phyloP scores from a whole-genome alignment of 805 yeast genomes.

The Starmerella sp. region DNA sequence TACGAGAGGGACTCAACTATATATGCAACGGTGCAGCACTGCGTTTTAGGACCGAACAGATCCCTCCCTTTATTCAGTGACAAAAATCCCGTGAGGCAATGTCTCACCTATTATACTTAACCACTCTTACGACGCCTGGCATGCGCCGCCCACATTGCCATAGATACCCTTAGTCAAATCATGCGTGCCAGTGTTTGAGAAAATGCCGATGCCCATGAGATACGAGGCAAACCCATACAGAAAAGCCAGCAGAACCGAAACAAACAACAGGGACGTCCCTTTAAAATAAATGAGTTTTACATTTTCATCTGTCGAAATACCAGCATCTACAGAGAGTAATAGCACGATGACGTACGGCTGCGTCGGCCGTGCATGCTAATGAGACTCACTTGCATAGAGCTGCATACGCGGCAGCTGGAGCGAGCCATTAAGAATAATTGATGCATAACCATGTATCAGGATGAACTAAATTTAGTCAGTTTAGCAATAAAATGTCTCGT shows the following conservation, averaged over 20 bases:
- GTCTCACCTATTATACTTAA: slow-evolving; percentile 1
- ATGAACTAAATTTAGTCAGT: background rate
- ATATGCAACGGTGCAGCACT: background rate
- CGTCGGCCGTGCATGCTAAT: background rate
- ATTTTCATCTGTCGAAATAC: too few relatives aligned
- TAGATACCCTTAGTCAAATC: background rate
- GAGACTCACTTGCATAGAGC: background rate
- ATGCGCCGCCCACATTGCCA: background rate
- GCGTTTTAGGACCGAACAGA: background rate
- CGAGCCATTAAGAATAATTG: background rate
- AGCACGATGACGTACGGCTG: background rate
- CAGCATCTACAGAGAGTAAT: too few relatives aligned
- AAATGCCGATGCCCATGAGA: too few relatives aligned
- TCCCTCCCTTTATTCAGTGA: background rate
- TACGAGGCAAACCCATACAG: too few relatives aligned
- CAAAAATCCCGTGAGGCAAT: background rate
- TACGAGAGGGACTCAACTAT: too few relatives aligned
- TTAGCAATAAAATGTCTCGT: background rate
- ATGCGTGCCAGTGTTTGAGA: background rate
- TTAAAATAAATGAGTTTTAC: too few relatives aligned
- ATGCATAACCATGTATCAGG: background rate
- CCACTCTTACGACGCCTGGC: background rate
- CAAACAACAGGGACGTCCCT: too few relatives aligned
- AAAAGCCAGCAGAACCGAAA: too few relatives aligned
- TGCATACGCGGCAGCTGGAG: background rate